A percentile compares a stretch with the other conserved stretches of the same genome.
These are phyloP conservation scores for Cutaneotrichosporon mucoides DNA, from an alignment of 1,284 basidiomycete genomes.

Conservation along the genomic window DNA sequence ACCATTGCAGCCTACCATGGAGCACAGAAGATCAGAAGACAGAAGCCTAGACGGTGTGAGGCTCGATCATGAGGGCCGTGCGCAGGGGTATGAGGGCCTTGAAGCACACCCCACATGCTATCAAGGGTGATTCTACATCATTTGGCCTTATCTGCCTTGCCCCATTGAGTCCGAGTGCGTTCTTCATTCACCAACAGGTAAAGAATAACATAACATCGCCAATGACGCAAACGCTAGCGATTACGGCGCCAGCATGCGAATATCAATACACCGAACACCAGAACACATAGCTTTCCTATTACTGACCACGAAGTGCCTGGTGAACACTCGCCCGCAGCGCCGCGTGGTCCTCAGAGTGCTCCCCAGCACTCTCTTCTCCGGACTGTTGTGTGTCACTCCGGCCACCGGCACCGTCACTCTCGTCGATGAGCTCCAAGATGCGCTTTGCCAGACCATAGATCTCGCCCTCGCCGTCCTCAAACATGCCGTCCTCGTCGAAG, in stretches of 20 bases:
- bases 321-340: constrained; percentile 46
- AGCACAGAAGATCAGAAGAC: too few relatives aligned
- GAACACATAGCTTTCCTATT: constrained; percentile 6
- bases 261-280: constrained; percentile 1
- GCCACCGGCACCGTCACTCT: constrained; percentile 11
- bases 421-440: constrained; percentile 77
- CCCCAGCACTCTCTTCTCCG: constrained; percentile 20
- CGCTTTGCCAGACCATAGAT: constrained; percentile 78
- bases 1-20: too few relatives aligned
- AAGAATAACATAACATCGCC: constrained; percentile 8
- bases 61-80: too few relatives aligned
- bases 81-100: too few relatives aligned
- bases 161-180: neutral
- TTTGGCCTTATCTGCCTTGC: neutral
- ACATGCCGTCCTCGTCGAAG: constrained; percentile 72
- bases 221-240: neutral
- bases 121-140: too few relatives aligned
- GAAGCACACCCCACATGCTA: too few relatives aligned
- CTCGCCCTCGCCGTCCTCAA: constrained; percentile 54
- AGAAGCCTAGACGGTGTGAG: too few relatives aligned
- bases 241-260: neutral
- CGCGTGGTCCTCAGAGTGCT: constrained; percentile 35
- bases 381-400: constrained; percentile 8
- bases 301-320: constrained; percentile 33
- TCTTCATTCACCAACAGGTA: neutral